Conservation (phyloP, 164 flowering plant species). For the Chimonanthus salicifolius region DNA sequence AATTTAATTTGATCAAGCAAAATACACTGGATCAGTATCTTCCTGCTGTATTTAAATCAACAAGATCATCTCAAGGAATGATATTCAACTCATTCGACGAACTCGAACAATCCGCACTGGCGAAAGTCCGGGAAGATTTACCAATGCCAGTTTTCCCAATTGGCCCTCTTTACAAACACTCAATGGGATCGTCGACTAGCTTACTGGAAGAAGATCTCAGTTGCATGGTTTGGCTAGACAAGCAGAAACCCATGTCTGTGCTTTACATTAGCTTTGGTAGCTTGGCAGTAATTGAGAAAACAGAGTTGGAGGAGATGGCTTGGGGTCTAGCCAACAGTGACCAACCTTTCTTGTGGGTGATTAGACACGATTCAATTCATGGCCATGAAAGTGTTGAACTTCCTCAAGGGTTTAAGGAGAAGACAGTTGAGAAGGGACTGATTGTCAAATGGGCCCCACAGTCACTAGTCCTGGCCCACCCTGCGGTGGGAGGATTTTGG, state of each 20-base stretch:
- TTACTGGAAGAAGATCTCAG: conserved; percentile 48
- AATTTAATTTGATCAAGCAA: neutral
- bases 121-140: conserved; percentile 1
- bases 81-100: conserved; percentile 36
- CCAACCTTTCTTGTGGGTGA: no score
- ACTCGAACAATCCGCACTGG: conserved; percentile 26
- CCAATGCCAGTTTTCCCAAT: conserved; percentile 1
- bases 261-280: conserved; percentile 75
- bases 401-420: neutral
- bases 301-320: conserved; percentile 23
- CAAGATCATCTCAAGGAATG: conserved; percentile 20
- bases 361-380: no score
- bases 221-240: conserved; percentile 58
- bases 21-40: conserved; percentile 3
- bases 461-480: conserved; percentile 26
- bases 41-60: conserved; percentile 3
- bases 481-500: conserved; percentile 32
- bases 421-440: neutral
- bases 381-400: neutral
- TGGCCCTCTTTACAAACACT: no score
- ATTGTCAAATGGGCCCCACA: conserved; percentile 18
- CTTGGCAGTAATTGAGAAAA: conserved; percentile 22
- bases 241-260: conserved; percentile 37
- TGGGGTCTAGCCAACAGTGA: conserved; percentile 14
- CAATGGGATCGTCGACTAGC: conserved; percentile 5